Evolutionary conservation across 768 basidiomycete species (phyloP).

Genomic region (Pleurotus sapidus): DNA sequence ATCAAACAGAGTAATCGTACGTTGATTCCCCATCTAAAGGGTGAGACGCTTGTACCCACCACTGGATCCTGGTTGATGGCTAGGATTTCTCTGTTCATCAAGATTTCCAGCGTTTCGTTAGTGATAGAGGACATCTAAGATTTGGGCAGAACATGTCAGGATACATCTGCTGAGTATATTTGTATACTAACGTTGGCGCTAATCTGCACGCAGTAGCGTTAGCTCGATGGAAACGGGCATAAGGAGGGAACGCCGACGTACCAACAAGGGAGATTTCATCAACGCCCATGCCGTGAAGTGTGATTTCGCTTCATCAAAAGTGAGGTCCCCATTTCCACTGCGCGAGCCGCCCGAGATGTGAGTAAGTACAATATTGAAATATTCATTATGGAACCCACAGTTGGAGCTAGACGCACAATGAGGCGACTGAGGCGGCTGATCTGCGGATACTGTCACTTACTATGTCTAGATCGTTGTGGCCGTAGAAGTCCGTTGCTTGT

Average conservation of each 20-base stretch:
- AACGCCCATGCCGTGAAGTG: slow-evolving; percentile 76
- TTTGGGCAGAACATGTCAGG: no score
- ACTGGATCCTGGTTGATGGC: slow-evolving; percentile 70
- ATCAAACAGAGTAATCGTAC: slow-evolving; percentile 26
- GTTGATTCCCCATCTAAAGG: slow-evolving; percentile 69
- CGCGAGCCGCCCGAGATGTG: no score
- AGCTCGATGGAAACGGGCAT: not conserved
- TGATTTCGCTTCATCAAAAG: slow-evolving; percentile 61
- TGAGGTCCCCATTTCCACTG: slow-evolving; percentile 63
- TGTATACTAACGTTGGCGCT: slow-evolving; percentile 46
- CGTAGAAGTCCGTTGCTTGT: slow-evolving; percentile 64
- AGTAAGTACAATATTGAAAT: no score
- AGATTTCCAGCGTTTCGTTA: slow-evolving; percentile 48
- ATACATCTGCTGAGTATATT: no score
- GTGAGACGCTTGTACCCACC: slow-evolving; percentile 57
- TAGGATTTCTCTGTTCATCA: slow-evolving; percentile 62
- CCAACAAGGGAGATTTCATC: slow-evolving; percentile 61
- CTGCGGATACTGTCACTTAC: slow-evolving; percentile 25
- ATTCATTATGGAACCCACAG: not conserved
- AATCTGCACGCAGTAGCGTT: slow-evolving; percentile 26
- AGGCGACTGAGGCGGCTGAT: no score
- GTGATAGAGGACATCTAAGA: slow-evolving; percentile 48
- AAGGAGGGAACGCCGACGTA: slow-evolving; percentile 13
- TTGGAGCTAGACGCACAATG: not conserved
- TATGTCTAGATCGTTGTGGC: slow-evolving; percentile 69